Evolutionary conservation across 2,329 filamentous ascomycete genomes (phyloP).

Genomic region (Samsoniella hepiali): DNA sequence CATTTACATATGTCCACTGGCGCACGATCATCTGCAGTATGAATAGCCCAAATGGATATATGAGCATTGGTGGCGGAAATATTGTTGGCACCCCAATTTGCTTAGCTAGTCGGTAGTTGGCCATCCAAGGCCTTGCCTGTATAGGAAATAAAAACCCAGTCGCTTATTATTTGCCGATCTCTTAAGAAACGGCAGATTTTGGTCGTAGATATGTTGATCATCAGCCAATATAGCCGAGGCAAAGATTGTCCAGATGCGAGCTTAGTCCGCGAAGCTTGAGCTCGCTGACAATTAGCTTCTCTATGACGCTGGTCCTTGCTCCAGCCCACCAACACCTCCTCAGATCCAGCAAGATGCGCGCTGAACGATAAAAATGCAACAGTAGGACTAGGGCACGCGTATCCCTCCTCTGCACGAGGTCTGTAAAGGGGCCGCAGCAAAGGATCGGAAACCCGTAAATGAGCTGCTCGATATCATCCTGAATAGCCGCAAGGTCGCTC

Average conservation of each 20-base stretch:
- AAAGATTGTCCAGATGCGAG: background rate
- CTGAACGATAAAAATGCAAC: constrained; percentile 27
- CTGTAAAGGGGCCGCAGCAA: constrained; percentile 27
- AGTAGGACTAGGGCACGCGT: constrained; percentile 28
- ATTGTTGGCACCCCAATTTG: background rate
- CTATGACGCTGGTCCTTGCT: background rate
- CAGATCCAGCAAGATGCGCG: constrained; percentile 22
- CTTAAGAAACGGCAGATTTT: background rate
- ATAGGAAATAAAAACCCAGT: background rate
- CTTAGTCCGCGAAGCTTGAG: background rate
- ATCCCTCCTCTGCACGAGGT: constrained; percentile 25
- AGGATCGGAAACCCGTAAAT: constrained; percentile 30
- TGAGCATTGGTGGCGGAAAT: background rate
- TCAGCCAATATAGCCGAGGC: background rate
- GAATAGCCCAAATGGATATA: background rate
- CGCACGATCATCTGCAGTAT: background rate
- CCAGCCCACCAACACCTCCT: constrained; percentile 28
- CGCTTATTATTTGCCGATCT: background rate
- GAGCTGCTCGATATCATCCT: constrained; percentile 26
- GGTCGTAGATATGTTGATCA: background rate
- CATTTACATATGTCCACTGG: no score
- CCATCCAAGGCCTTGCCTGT: background rate
- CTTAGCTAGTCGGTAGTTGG: background rate
- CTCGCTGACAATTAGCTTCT: background rate
- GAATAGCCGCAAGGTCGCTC: background rate